Evolutionary conservation across 2,329 filamentous ascomycete species (phyloP).

Genomic region (Macrophomina pseudophaseolina): DNA sequence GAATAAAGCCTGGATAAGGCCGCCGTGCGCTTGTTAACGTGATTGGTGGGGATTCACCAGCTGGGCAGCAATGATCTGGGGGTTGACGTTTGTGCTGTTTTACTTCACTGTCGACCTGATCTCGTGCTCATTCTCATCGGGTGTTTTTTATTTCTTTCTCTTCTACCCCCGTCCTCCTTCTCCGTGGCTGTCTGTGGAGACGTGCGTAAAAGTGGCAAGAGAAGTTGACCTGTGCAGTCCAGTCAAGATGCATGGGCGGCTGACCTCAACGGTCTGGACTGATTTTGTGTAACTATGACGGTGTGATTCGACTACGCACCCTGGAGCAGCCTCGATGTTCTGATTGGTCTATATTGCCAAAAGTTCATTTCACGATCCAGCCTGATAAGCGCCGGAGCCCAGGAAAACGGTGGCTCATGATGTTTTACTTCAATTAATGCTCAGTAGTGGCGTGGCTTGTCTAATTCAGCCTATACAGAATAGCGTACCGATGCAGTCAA

Average conservation of each 20-base stretch:
- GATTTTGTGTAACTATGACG: neutral
- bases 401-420: neutral
- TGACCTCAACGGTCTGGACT: neutral
- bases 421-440: neutral
- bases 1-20: too few relatives aligned
- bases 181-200: too few relatives aligned
- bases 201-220: neutral
- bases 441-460: neutral
- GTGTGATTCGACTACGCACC: neutral
- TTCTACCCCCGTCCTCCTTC: too few relatives aligned
- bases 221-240: too few relatives aligned
- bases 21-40: too few relatives aligned
- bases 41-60: too few relatives aligned
- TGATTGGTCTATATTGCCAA: neutral
- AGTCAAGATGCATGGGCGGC: neutral
- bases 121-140: too few relatives aligned
- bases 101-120: too few relatives aligned
- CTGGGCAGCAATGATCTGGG: too few relatives aligned
- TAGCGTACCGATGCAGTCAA: neutral
- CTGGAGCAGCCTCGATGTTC: neutral
- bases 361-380: neutral
- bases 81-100: too few relatives aligned
- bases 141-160: too few relatives aligned
- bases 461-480: neutral
- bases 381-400: neutral